Evolutionary conservation across 2,329 filamentous ascomycete species (phyloP).

Genomic region (Ascochyta pisi): DNA sequence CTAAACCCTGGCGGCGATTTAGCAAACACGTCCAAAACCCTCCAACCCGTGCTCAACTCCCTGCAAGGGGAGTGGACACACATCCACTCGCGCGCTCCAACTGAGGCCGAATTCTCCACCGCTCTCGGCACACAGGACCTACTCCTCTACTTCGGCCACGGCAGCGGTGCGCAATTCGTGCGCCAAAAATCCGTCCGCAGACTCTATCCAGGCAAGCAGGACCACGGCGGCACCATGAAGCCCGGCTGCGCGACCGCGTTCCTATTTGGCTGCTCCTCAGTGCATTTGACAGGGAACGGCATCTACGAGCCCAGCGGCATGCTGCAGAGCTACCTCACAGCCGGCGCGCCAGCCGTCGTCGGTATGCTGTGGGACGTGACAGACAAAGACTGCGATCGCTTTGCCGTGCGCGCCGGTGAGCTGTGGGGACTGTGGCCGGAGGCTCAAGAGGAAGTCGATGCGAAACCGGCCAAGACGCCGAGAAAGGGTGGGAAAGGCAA

Average conservation of each 20-base stretch:
- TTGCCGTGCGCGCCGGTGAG: conserved; percentile 79
- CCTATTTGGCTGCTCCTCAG: conserved; percentile 94
- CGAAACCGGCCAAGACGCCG: conserved; percentile 31
- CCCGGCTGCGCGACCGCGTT: conserved; percentile 75
- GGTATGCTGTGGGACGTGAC: conserved; percentile 98
- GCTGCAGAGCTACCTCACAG: conserved; percentile 89
- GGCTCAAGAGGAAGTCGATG: conserved; percentile 42
- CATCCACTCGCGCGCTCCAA: conserved; percentile 72
- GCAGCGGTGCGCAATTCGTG: conserved; percentile 93
- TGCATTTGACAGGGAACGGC: conserved; percentile 78
- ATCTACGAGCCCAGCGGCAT: conserved; percentile 87
- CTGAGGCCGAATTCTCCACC: conserved; percentile 76
- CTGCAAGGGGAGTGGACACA: conserved; percentile 66
- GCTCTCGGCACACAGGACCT: conserved; percentile 72
- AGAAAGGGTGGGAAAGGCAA: conserved; percentile 42
- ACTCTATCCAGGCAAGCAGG: conserved; percentile 62
- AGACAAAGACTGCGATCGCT: conserved; percentile 95
- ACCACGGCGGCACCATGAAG: conserved; percentile 18
- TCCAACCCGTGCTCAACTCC: conserved; percentile 69
- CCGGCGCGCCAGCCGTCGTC: conserved; percentile 79
- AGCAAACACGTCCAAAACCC: conserved; percentile 76
- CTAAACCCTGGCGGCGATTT: conserved; percentile 90
- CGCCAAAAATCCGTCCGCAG: conserved; percentile 81
- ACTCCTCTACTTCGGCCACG: conserved; percentile 94
- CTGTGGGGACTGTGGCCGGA: conserved; percentile 78